phyloP scores from a whole-genome alignment of 2,329 filamentous ascomycete genomes.

The Diaporthe sp. region DNA sequence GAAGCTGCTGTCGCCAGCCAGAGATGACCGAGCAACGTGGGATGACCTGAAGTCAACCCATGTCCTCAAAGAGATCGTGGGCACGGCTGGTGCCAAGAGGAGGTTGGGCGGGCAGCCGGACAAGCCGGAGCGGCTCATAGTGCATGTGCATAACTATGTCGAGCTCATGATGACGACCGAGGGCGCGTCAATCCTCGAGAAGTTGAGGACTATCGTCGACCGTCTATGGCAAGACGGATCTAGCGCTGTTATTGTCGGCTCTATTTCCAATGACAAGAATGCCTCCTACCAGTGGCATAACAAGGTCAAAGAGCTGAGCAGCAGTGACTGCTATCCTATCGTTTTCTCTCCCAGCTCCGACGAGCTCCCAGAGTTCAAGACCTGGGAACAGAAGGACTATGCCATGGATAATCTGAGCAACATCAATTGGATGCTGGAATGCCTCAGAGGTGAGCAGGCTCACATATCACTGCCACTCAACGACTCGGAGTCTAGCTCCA shows the following conservation, averaged over 20 bases:
- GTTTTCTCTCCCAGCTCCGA: constrained; percentile 26
- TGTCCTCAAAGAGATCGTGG: constrained; percentile 66
- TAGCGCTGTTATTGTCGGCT: constrained; percentile 81
- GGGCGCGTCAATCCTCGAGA: constrained; percentile 75
- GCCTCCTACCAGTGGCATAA: constrained; percentile 41
- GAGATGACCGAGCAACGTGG: constrained; percentile 60
- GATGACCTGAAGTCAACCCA: constrained; percentile 70
- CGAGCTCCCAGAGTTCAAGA: constrained; percentile 26
- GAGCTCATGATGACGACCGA: constrained; percentile 78
- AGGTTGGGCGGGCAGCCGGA: constrained; percentile 36
- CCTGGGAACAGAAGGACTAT: constrained; percentile 47
- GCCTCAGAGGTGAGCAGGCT: constrained; percentile 44
- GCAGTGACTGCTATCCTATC: constrained; percentile 43
- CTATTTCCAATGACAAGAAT: constrained; percentile 70
- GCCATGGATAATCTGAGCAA: constrained; percentile 58
- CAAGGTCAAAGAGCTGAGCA: constrained; percentile 44
- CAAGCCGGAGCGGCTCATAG: constrained; percentile 61
- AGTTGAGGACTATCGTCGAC: constrained; percentile 78
- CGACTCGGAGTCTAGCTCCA: neutral
- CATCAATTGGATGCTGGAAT: constrained; percentile 56
- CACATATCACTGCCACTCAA: constrained; percentile 27
- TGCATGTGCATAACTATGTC: constrained; percentile 84
- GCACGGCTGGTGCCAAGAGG: constrained; percentile 53
- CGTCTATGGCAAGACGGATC: constrained; percentile 77
- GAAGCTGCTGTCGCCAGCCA: constrained; percentile 43